A percentile compares a stretch with the other conserved stretches of the same genome.
Conservation (phyloP, 2,329 filamentous ascomycete species). For the Magnaporthiopsis incrustans region DNA sequence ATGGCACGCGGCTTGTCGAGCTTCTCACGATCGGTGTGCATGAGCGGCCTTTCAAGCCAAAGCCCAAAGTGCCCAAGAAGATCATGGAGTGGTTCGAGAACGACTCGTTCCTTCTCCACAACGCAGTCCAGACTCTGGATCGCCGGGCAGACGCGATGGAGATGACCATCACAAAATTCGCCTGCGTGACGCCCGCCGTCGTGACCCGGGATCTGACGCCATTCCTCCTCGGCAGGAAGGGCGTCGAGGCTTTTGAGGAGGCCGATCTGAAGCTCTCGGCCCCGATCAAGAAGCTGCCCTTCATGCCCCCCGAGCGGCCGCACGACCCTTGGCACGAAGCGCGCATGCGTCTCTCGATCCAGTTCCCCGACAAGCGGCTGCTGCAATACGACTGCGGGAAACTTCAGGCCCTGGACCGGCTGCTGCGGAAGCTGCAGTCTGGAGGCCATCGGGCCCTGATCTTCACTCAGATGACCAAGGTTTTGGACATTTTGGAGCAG, state of each 20-base stretch:
- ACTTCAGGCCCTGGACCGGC: constrained; percentile 77
- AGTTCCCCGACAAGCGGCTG: constrained; percentile 93
- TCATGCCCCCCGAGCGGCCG: constrained; percentile 45
- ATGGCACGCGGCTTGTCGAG: constrained; percentile 71
- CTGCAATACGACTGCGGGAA: constrained; percentile 98
- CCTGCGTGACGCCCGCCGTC: constrained; percentile 84
- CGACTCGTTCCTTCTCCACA: constrained; percentile 53
- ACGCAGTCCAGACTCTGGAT: constrained; percentile 66
- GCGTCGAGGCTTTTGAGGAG: constrained; percentile 49
- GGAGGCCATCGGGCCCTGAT: constrained; percentile 92
- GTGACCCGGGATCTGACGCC: constrained; percentile 70
- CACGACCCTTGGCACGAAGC: constrained; percentile 88
- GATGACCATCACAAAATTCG: constrained; percentile 75
- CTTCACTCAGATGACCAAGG: constrained; percentile 99
- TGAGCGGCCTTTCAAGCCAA: constrained; percentile 49
- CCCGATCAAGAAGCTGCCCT: constrained; percentile 47
- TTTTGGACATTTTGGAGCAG: constrained; percentile 92
- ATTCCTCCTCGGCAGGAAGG: constrained; percentile 55
- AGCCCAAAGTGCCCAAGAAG: constrained; percentile 51
- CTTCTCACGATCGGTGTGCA: constrained; percentile 58
- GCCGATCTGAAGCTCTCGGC: constrained; percentile 49
- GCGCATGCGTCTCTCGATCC: constrained; percentile 85
- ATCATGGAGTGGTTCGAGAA: constrained; percentile 70
- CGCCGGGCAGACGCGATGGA: constrained; percentile 67
- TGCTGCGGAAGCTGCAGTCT: constrained; percentile 78